Evolutionary conservation across 352 stramenopile species (phyloP), one percentile per base, ranked within the genome.

Genomic region (Phytopythium montanum): DNA sequence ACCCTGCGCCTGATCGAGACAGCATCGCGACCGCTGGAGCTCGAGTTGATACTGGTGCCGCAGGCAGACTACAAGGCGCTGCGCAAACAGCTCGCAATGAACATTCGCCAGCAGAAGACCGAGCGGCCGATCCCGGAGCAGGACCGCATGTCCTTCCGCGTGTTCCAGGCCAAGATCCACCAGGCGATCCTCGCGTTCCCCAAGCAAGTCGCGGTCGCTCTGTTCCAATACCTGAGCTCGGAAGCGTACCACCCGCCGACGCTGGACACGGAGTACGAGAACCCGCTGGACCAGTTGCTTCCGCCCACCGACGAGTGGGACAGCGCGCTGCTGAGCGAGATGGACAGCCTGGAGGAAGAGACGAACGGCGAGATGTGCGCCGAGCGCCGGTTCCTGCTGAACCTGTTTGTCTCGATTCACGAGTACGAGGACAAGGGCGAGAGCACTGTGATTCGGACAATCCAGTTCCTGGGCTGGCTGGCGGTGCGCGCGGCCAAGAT

Each of bases 381-480:
- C 44, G 82, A 92, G 59, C 75, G 84, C 28, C 72, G 82, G 34
- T 95, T 92, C 53, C 56, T 94, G 61, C 63, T 95, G 2, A 92
- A 94, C 54, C 70, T 92, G 36, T 95, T 95, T 58, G 81, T 81
- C 10, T 87, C 84, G 33, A 91, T 95, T 49, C 83, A 94, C 58
- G 82, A 90, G 31, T 92, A 94, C 56, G 84, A 92, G 44, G 86
- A 95, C 64, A 95, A 95, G 68, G 86, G 86, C 25, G 86, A 95
- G 66, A 89, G 75, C 41, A 89, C 82, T 33, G 86, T 95, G 26
- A 90, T 95, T 41, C 68, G 82, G 28, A 90, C 82, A 13, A 92
- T 94, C 45, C 81, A 92, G 53, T 93, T 93, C 41, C 68, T 94
- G 23, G 82, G 82, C 3, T 92, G 81, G 81, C 69, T 95, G 9